A percentile compares a stretch with the other conserved stretches of the same genome.
phyloP scores from a whole-genome alignment of 2,329 filamentous ascomycete genomes.

The Hypoxylon sp. region DNA sequence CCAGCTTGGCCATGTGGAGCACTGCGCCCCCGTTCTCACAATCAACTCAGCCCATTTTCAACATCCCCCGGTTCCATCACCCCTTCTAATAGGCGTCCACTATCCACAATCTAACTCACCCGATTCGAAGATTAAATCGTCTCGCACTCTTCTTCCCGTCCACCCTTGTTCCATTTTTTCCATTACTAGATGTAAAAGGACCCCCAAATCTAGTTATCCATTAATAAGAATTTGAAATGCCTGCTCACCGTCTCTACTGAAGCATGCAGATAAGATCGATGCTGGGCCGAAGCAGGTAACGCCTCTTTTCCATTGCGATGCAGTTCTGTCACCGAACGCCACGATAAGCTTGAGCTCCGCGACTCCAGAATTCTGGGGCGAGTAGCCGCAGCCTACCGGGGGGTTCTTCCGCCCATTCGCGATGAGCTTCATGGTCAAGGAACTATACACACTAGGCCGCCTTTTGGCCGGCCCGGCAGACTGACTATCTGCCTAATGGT shows the following conservation, averaged over 20 bases:
- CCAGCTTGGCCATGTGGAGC: constrained; percentile 34
- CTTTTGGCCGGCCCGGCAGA: constrained; percentile 37
- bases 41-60: constrained; percentile 41
- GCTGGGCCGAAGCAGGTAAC: constrained; percentile 22
- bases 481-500: constrained; percentile 33
- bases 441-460: constrained; percentile 31
- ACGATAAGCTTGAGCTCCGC: constrained; percentile 14
- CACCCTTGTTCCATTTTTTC: constrained; percentile 12
- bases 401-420: constrained; percentile 33
- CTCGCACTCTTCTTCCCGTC: constrained; percentile 17
- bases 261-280: constrained; percentile 14
- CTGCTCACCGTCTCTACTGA: constrained; percentile 26
- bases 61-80: constrained; percentile 22
- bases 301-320: constrained; percentile 24
- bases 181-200: constrained; percentile 5
- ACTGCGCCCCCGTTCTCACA: constrained; percentile 25
- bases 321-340: constrained; percentile 21
- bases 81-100: constrained; percentile 17
- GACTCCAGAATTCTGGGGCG: constrained; percentile 21
- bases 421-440: constrained; percentile 19
- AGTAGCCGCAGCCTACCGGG: constrained; percentile 26
- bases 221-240: constrained; percentile 15
- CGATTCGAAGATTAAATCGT: constrained; percentile 38
- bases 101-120: constrained; percentile 27
- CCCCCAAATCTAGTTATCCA: constrained; percentile 15